Evolutionary conservation across 257 asterid genomes (phyloP).

Genomic region (Cordia subcordata): DNA sequence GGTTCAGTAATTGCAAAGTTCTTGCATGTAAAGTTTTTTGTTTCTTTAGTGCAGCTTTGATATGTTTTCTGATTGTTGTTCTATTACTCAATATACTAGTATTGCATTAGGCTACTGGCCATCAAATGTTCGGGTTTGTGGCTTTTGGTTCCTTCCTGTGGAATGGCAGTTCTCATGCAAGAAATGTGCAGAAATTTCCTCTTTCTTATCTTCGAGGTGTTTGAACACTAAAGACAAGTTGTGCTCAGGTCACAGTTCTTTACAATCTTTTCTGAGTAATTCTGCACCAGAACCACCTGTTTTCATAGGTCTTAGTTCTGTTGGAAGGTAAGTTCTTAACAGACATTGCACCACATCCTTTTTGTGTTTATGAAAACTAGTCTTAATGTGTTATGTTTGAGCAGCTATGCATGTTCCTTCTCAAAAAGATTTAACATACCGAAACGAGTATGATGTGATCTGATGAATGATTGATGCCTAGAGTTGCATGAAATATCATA

Average conservation of each 20-base stretch:
- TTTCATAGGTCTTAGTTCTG: slow-evolving; percentile 77
- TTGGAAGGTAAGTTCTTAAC: slow-evolving; percentile 66
- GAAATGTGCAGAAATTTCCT: slow-evolving; percentile 60
- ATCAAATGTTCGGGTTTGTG: slow-evolving; percentile 74
- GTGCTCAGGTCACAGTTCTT: slow-evolving; percentile 53
- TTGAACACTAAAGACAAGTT: slow-evolving; percentile 31
- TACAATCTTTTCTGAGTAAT: slow-evolving; percentile 45
- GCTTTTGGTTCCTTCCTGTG: slow-evolving; percentile 83
- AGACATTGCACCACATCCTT: slow-evolving; percentile 5
- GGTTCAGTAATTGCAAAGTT: neutral
- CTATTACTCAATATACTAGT: neutral
- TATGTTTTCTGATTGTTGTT: neutral
- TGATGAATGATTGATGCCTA: too few relatives aligned
- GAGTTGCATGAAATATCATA: too few relatives aligned
- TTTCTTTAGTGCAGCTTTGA: neutral
- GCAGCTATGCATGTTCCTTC: slow-evolving; percentile 15
- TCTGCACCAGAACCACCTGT: slow-evolving; percentile 48
- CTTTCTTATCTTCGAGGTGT: slow-evolving; percentile 26
- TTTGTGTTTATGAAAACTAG: neutral
- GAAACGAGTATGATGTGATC: slow-evolving; percentile 8
- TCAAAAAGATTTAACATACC: neutral
- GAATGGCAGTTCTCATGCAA: slow-evolving; percentile 91
- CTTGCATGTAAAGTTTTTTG: neutral
- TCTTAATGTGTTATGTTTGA: neutral
- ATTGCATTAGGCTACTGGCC: slow-evolving; percentile 84